phyloP scores from a whole-genome alignment of 768 basidiomycete species.

The Suillus subalutaceus region DNA sequence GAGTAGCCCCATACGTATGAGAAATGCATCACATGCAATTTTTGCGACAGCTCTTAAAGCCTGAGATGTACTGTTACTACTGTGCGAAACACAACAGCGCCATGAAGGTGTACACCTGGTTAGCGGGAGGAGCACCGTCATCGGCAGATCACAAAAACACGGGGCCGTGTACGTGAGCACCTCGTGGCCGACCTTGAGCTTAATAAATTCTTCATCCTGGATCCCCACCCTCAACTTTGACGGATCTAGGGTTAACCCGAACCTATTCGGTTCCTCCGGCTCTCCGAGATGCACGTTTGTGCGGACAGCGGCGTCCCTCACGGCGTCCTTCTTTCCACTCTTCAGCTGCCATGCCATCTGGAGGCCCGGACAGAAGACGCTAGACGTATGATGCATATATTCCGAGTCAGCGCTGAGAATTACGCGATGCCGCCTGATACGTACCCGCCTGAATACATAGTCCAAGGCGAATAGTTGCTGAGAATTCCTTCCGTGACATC shows the following conservation, averaged over 20 bases:
- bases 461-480: constrained; percentile 74
- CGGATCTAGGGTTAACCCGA: constrained; percentile 62
- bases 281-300: constrained; percentile 65
- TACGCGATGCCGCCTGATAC: constrained; percentile 15
- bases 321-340: constrained; percentile 56
- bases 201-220: constrained; percentile 56
- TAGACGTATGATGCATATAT: constrained; percentile 24
- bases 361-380: constrained; percentile 75
- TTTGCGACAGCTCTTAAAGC: too few relatives aligned
- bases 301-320: constrained; percentile 61
- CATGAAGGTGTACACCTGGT: constrained; percentile 67
- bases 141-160: not conserved
- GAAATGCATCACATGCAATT: not conserved
- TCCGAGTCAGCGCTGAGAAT: constrained; percentile 1
- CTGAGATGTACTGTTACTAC: not conserved
- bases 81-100: constrained; percentile 53
- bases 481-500: constrained; percentile 56
- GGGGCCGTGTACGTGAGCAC: constrained; percentile 23
- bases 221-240: constrained; percentile 69
- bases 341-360: constrained; percentile 54
- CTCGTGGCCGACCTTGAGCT: constrained; percentile 58
- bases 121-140: not conserved
- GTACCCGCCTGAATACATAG: constrained; percentile 49
- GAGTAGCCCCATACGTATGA: not conserved
- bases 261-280: constrained; percentile 59